Evolutionary conservation across 805 yeast species (phyloP).

Genomic region (Candida vaughaniae): DNA sequence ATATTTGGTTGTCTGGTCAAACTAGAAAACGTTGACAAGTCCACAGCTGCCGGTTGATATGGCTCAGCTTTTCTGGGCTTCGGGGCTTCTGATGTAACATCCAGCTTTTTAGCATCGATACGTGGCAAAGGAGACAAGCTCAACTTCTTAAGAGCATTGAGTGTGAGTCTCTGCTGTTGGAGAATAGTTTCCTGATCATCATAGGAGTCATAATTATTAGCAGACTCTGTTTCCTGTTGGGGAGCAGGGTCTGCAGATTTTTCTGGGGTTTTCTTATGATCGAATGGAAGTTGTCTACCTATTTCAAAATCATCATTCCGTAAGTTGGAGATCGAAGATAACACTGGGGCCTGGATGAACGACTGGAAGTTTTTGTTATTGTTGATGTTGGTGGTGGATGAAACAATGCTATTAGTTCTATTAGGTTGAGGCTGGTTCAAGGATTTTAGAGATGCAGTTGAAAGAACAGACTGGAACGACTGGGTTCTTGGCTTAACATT

Average conservation of each 20-base stretch:
- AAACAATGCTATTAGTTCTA: slow-evolving; percentile 14
- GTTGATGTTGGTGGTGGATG: slow-evolving; percentile 18
- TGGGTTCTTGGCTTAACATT: slow-evolving; percentile 39
- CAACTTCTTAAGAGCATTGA: slow-evolving; percentile 43
- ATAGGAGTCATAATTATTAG: slow-evolving; percentile 19
- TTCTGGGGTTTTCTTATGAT: slow-evolving; percentile 14
- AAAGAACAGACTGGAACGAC: slow-evolving; percentile 44
- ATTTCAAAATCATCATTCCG: slow-evolving; percentile 35
- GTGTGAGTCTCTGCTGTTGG: slow-evolving; percentile 42
- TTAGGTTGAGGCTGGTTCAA: slow-evolving; percentile 28
- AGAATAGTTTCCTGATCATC: slow-evolving; percentile 34
- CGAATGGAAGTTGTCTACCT: slow-evolving; percentile 43
- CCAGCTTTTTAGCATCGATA: slow-evolving; percentile 14
- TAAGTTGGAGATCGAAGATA: slow-evolving; percentile 34
- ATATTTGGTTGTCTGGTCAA: slow-evolving; percentile 42
- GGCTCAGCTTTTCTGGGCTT: slow-evolving; percentile 23
- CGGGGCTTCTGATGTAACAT: slow-evolving; percentile 4
- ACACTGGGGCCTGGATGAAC: slow-evolving; percentile 46
- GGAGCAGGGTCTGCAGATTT: slow-evolving; percentile 1
- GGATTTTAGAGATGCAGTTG: slow-evolving; percentile 43
- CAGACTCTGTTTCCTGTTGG: neutral
- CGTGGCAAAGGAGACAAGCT: slow-evolving; percentile 42
- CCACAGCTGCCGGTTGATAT: slow-evolving; percentile 47
- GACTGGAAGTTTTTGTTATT: slow-evolving; percentile 41
- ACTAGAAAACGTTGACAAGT: slow-evolving; percentile 43